Evolutionary conservation across 2,329 filamentous ascomycete species (phyloP), one percentile per base, ranked within the genome.

Genomic region (Sporothrix curviconia): DNA sequence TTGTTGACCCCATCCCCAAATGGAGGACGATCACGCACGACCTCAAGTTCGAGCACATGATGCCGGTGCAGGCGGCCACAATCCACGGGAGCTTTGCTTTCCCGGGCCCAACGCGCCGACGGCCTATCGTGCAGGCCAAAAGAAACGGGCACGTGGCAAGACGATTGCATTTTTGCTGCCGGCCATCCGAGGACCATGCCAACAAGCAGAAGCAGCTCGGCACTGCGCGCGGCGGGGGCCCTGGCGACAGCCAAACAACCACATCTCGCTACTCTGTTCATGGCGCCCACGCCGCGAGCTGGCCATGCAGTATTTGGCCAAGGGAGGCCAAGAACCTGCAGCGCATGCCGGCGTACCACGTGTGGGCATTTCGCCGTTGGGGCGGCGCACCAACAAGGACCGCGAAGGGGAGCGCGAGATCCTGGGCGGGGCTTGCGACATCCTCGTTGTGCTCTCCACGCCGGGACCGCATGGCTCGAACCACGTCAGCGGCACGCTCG

Each of bases 121-220:
- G 75, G 83, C 59, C 75, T n/a, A n/a, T 95, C 59, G 90, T 89
- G 7, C 90, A 94, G 71, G 90, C 90, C 53, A 92, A 88, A 74
- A n/a, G n/a, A n/a, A n/a, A 95, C 90, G 1, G 90, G 90, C 63
- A 95, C 90, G 0, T n/a, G 90, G 90, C 64, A 95, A 95, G 74
- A 95, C 90, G 0, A 72, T 94, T 56, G 90, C 87, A 49, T 95
- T 95, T 73, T 77, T 95, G 36, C 75, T 94, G 3, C 90, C 90
- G n/a, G 80, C 89, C n/a, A 74, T 95, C 36, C 87, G 94, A n/a
- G n/a, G 69, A 87, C 82, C 59, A 85, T 94, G 66, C 76, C 92
- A 72, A 71, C 51, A 70, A 69, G 58, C 43, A 22, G 11, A 60
- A 64, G 24, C 63, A 64, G 14, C 57, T 62, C 8, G 65, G 55